Percentiles rank a stretch among this genome's conserved stretches.
phyloP scores from a whole-genome alignment of 148 eudicot species.

The Rhododendron kiyosumense region DNA sequence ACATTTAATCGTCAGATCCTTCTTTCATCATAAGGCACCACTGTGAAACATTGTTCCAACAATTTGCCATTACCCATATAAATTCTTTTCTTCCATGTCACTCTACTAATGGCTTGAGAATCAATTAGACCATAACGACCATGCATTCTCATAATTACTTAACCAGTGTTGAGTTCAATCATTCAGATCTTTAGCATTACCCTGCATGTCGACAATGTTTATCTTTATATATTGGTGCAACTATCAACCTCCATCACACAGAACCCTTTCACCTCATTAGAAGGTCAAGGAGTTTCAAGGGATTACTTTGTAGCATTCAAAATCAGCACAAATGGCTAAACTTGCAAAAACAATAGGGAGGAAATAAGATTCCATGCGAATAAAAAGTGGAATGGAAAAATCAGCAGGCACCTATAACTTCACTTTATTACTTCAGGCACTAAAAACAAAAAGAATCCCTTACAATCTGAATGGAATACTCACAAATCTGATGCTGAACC shows the following conservation, averaged over 20 bases:
- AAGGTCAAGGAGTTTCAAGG: neutral
- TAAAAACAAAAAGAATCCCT: neutral
- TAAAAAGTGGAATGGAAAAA: neutral
- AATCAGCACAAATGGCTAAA: neutral
- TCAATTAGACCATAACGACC: neutral
- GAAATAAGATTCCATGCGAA: too few relatives aligned
- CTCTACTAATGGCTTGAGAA: neutral
- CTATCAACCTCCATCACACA: neutral
- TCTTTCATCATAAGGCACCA: neutral
- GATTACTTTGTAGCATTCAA: neutral
- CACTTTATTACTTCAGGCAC: neutral
- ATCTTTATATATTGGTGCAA: neutral
- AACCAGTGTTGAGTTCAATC: neutral
- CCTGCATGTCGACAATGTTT: neutral
- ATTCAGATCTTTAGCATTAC: neutral
- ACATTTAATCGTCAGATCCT: neutral
- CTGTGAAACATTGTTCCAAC: neutral
- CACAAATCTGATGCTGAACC: slow-evolving; percentile 58
- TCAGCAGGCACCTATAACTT: neutral
- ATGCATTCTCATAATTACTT: neutral
- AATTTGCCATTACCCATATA: neutral
- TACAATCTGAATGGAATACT: slow-evolving; percentile 30
- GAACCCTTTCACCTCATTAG: neutral
- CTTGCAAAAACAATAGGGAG: neutral
- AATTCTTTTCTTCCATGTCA: neutral